Evolutionary conservation across 1,284 basidiomycete genomes (phyloP).

Genomic region (Heterobasidion annosum): DNA sequence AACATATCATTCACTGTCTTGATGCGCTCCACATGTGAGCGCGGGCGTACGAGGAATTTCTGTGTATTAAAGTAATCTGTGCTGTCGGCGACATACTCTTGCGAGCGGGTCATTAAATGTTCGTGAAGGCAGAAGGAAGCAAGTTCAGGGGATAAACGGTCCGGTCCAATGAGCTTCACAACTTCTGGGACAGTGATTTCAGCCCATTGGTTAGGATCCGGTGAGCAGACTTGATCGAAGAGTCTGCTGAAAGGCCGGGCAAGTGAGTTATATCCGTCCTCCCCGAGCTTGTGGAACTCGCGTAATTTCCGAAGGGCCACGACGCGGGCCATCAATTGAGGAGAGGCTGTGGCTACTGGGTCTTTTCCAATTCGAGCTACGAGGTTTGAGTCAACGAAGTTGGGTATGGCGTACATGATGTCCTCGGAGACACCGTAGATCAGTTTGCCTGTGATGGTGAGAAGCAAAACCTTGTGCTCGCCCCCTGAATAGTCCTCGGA

Average conservation of each 20-base stretch:
- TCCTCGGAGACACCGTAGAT: conserved; percentile 22
- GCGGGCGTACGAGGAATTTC: conserved; percentile 64
- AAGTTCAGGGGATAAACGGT: conserved; percentile 20
- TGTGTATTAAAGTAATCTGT: conserved; percentile 48
- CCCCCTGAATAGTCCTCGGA: background rate
- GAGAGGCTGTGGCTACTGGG: conserved; percentile 15
- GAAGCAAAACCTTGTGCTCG: background rate
- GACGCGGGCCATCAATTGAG: conserved; percentile 46
- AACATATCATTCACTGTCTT: conserved; percentile 47
- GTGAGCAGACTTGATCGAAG: conserved; percentile 38
- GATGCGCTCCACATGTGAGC: conserved; percentile 49
- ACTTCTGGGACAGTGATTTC: conserved; percentile 40
- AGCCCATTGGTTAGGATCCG: conserved; percentile 40
- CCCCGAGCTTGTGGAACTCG: conserved; percentile 34
- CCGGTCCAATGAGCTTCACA: conserved; percentile 30
- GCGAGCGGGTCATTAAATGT: conserved; percentile 57
- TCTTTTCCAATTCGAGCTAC: conserved; percentile 36
- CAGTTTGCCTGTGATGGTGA: conserved; percentile 3
- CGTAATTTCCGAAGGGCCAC: conserved; percentile 46
- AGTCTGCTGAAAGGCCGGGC: conserved; percentile 22
- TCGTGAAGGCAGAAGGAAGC: conserved; percentile 64
- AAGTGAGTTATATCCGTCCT: conserved; percentile 28
- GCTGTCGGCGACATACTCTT: conserved; percentile 57
- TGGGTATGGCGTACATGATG: conserved; percentile 49
- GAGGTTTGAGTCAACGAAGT: conserved; percentile 37